These are phyloP conservation scores for Dactylellina parvicollis DNA, from an alignment of 2,329 filamentous ascomycete genomes.

Conservation along the genomic window DNA sequence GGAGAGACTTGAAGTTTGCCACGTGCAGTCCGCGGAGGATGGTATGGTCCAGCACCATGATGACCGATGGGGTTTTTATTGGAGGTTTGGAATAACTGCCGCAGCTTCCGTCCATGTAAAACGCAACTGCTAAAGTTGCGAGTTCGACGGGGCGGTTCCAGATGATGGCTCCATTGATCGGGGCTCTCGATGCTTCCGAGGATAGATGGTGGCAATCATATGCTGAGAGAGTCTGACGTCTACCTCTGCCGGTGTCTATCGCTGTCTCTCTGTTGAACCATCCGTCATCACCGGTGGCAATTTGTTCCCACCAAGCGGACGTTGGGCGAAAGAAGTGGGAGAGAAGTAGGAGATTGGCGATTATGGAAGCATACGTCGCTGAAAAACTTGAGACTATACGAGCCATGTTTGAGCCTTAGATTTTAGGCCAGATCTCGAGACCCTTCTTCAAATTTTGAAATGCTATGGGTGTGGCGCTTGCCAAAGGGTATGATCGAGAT, in stretches of 20 bases:
- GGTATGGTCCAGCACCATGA: slow-evolving; percentile 23
- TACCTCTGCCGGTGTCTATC: not conserved
- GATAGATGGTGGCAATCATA: slow-evolving; percentile 1
- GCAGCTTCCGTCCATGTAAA: slow-evolving; percentile 19
- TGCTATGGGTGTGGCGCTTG: not conserved
- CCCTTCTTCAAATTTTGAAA: not conserved
- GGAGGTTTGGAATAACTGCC: not conserved
- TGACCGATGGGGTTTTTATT: not conserved
- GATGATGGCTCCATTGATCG: slow-evolving; percentile 14
- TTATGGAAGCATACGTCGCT: not conserved
- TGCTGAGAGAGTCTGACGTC: not conserved
- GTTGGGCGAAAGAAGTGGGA: not conserved
- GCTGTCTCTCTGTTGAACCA: not conserved
- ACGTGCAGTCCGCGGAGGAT: slow-evolving; percentile 25
- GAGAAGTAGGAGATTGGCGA: slow-evolving; percentile 7
- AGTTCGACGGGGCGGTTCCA: slow-evolving; percentile 35
- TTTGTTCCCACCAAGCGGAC: slow-evolving; percentile 24
- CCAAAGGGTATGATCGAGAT: not conserved
- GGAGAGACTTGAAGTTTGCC: slow-evolving; percentile 15
- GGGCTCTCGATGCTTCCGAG: not conserved
- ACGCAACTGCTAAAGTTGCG: slow-evolving; percentile 11
- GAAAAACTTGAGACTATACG: not conserved
- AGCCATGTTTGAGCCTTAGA: not conserved
- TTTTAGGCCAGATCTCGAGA: not conserved
- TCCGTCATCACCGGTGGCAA: not conserved